Base-by-base conservation (phyloP, 257 asterid genomes). In the Fraxinus americana region DNA sequence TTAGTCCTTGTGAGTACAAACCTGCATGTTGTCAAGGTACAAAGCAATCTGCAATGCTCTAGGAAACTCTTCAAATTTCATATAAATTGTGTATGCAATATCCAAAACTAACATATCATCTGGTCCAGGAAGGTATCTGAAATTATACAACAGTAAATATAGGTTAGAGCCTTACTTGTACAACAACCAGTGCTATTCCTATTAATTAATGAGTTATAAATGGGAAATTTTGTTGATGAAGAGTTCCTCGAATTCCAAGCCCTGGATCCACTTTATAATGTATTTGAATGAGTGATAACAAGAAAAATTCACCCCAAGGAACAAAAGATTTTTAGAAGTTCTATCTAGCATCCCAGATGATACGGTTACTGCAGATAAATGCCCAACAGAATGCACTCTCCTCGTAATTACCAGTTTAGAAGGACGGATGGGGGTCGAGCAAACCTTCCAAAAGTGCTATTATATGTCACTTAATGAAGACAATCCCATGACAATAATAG, bases 121-220 rank as follows among this genome's bases (percentile, higher is more conserved):
- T 13, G 97, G 99, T 59, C 92, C 97, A 50, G 97, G 94, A 79
- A 96, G 96, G 91, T 93, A 96, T 65, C 98, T 95, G 91, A 70
- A 72, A 50, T 54, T 8, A 77, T 25, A 78, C 48, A 79, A 48
- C 74, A 77, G 12, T 8, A 48, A 65, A 67, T 34, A 71, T 81
- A 19, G 71, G 86, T 61, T 67, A 11, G 4, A 59, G 63, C 59
- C 2, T 48, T 16, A 48, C 59, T 14, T 16, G n/a, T 14, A 48
- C 59, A 16, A 48, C 59, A 16, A 48, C 21, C 59, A 0, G 7
- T 4, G 7, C n/a, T 4, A 4, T 48, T 16, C 59, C 17, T 48
- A 16, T 14, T 48, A 48, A 16, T 4, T 16, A 48, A 48, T 48
- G 59, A 48, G 21, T 48, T 48, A n/a, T 48, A 16, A 48, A 48